phyloP scores from a whole-genome alignment of 2,329 filamentous ascomycete genomes.

The Rhinocladiella similis region DNA sequence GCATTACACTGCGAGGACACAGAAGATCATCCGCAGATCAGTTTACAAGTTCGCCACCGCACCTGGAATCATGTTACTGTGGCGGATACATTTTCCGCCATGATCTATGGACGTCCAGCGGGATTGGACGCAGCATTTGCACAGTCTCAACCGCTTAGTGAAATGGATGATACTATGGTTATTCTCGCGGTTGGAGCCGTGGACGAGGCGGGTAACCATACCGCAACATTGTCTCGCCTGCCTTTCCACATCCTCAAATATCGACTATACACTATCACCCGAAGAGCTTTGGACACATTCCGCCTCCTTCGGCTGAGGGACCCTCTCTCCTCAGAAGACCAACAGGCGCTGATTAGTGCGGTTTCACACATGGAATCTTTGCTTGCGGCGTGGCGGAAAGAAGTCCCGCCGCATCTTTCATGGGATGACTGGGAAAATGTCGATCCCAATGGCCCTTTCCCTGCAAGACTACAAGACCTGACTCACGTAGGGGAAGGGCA shows the following conservation, averaged over 20 bases:
- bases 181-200: neutral
- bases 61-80: constrained; percentile 34
- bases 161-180: constrained; percentile 30
- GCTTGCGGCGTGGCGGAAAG: constrained; percentile 6
- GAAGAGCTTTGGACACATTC: constrained; percentile 30
- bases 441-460: constrained; percentile 1
- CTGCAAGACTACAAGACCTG: neutral
- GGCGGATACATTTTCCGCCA: constrained; percentile 33
- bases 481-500: neutral
- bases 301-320: constrained; percentile 27
- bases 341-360: constrained; percentile 2
- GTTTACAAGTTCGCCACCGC: constrained; percentile 32
- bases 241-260: constrained; percentile 33
- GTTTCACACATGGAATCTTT: constrained; percentile 8
- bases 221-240: constrained; percentile 10
- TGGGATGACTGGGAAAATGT: neutral
- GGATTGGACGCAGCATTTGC: constrained; percentile 32
- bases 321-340: constrained; percentile 7
- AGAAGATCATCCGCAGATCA: constrained; percentile 4
- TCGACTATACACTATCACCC: constrained; percentile 33
- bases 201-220: neutral
- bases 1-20: constrained; percentile 21
- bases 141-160: constrained; percentile 26
- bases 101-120: constrained; percentile 34
- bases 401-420: constrained; percentile 2